These are phyloP conservation scores for Mortierella sp. DNA, from an alignment of 371 early-diverging fungal genomes.

Conservation along the genomic window DNA sequence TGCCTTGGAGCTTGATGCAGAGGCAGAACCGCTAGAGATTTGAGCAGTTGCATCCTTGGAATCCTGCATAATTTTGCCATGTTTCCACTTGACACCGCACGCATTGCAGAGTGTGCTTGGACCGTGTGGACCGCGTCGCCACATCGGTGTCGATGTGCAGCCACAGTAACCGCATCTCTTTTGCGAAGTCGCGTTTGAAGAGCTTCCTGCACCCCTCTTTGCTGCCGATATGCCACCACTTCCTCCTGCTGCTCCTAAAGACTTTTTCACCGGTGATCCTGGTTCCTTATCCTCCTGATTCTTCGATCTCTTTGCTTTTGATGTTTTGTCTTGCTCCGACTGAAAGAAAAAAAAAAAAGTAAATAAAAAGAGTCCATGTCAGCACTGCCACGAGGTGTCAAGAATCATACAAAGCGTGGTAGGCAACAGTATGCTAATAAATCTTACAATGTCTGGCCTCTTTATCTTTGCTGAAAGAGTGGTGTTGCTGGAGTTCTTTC, in stretches of 20 bases:
- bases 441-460: slow-evolving; percentile 15
- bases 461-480: slow-evolving; percentile 6
- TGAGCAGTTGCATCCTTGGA: slow-evolving; percentile 24
- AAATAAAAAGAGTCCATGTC: too few species aligned
- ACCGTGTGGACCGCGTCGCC: slow-evolving; percentile 75
- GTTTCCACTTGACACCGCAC: slow-evolving; percentile 68
- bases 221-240: too few species aligned
- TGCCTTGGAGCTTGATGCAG: not conserved
- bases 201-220: slow-evolving; percentile 16
- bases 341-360: not conserved
- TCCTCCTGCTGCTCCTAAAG: too few species aligned
- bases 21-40: not conserved
- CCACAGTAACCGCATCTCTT: slow-evolving; percentile 65
- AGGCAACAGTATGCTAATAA: too few species aligned
- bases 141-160: slow-evolving; percentile 72
- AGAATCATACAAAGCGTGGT: too few species aligned
- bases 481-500: slow-evolving; percentile 6
- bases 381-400: too few species aligned
- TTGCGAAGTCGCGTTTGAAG: not conserved
- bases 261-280: slow-evolving; percentile 1
- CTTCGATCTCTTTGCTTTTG: slow-evolving; percentile 19
- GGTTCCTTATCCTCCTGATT: slow-evolving; percentile 9
- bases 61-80: slow-evolving; percentile 60
- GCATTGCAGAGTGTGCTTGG: slow-evolving; percentile 75
- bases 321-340: not conserved